phyloP scores from a whole-genome alignment of 2,329 filamentous ascomycete species.

The Aspergillus tubingensis region DNA sequence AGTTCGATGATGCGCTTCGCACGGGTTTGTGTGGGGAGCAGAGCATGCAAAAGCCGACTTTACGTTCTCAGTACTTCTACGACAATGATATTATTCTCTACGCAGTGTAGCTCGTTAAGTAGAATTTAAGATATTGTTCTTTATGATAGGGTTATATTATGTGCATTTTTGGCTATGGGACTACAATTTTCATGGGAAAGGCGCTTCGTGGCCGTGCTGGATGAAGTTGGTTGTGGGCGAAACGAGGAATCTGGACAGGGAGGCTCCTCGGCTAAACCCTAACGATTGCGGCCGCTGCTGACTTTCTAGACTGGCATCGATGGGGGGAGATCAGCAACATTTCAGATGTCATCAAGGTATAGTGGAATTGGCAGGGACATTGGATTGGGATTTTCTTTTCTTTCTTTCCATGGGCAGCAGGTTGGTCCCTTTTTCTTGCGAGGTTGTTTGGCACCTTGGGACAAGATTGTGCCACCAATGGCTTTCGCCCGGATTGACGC shows the following conservation, averaged over 20 bases:
- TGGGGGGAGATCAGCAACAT: no score
- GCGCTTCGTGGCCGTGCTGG: background rate
- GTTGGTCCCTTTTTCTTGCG: background rate
- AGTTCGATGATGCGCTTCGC: constrained; percentile 21
- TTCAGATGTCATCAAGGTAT: no score
- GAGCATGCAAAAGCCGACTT: constrained; percentile 7
- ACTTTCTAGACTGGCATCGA: background rate
- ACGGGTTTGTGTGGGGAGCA: constrained; percentile 22
- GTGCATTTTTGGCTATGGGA: no score
- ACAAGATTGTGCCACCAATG: background rate
- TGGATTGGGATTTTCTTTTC: background rate
- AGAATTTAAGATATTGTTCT: no score
- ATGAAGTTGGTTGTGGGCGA: constrained; percentile 17
- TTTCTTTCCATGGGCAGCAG: background rate
- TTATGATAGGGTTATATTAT: no score
- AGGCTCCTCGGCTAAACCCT: constrained; percentile 45
- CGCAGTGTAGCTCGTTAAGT: constrained; percentile 9
- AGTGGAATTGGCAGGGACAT: no score
- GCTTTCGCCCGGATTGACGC: background rate
- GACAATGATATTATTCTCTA: no score
- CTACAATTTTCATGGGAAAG: background rate
- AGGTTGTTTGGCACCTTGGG: background rate
- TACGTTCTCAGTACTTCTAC: background rate
- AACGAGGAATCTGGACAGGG: constrained; percentile 22
- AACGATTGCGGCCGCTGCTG: constrained; percentile 20